Conservation (phyloP, 2,329 filamentous ascomycete species). For the Fonsecaea erecta region DNA sequence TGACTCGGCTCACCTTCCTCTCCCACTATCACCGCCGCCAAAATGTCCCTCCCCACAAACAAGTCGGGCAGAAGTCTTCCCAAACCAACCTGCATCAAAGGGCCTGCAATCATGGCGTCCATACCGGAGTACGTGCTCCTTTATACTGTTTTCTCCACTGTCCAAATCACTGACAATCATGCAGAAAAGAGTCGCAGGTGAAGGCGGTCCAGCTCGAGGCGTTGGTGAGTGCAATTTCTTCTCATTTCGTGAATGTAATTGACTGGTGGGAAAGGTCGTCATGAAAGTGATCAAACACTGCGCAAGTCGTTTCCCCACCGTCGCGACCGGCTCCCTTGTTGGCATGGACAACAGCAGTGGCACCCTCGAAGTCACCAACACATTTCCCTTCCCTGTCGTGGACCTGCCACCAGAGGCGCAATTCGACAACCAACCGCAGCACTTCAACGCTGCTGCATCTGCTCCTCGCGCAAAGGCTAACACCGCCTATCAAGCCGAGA, state of each 20-base stretch:
- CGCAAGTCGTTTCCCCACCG: slow-evolving; percentile 82
- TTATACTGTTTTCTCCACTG: not conserved
- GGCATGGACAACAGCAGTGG: slow-evolving; percentile 81
- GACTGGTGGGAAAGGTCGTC: slow-evolving; percentile 66
- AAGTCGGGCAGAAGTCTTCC: slow-evolving; percentile 49
- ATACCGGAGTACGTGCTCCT: slow-evolving; percentile 12
- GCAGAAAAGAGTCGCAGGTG: slow-evolving; percentile 71
- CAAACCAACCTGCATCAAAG: slow-evolving; percentile 87
- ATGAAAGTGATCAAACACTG: slow-evolving; percentile 99
- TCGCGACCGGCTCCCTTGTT: slow-evolving; percentile 86
- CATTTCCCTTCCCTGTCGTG: slow-evolving; percentile 87
- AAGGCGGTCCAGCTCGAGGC: slow-evolving; percentile 93
- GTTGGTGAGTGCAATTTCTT: slow-evolving; percentile 66
- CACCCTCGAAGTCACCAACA: slow-evolving; percentile 88
- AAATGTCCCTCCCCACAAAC: slow-evolving; percentile 29
- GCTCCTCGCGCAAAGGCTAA: slow-evolving; percentile 93
- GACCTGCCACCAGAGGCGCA: slow-evolving; percentile 73
- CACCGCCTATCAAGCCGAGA: slow-evolving; percentile 86
- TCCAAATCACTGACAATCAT: slow-evolving; percentile 28
- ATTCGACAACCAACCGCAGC: slow-evolving; percentile 62
- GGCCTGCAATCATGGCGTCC: slow-evolving; percentile 69
- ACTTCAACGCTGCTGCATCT: slow-evolving; percentile 77
- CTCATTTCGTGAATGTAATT: slow-evolving; percentile 41
- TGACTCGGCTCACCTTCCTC: slow-evolving; percentile 22
- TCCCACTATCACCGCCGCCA: slow-evolving; percentile 9